Conservation (phyloP, 106 monocot species). For the Triglochin maritima region DNA sequence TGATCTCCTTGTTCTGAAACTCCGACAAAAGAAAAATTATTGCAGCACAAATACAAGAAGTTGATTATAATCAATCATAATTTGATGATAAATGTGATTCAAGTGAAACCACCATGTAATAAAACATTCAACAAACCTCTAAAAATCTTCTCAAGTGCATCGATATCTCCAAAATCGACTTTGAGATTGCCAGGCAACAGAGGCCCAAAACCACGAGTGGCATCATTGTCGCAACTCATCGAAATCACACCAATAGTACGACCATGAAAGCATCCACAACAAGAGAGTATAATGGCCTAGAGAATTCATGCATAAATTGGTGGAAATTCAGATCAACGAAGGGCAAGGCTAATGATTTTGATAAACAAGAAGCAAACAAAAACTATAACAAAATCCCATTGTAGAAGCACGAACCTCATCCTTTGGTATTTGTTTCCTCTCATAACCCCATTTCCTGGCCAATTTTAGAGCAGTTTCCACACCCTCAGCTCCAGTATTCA, state of each 20-base stretch:
- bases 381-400: neutral
- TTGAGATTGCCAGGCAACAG: constrained; percentile 80
- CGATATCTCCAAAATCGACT: constrained; percentile 86
- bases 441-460: constrained; percentile 96
- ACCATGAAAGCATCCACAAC: constrained; percentile 99
- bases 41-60: too few species aligned
- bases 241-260: constrained; percentile 88
- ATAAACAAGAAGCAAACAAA: neutral
- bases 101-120: neutral
- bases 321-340: neutral
- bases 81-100: too few species aligned
- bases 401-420: constrained; percentile 47
- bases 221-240: constrained; percentile 98
- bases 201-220: constrained; percentile 92
- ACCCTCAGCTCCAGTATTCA: constrained; percentile 99
- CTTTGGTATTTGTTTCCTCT: constrained; percentile 86
- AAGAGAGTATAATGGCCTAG: constrained; percentile 89
- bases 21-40: neutral
- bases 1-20: constrained; percentile 73
- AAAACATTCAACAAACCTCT: constrained; percentile 33
- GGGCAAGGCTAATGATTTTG: neutral
- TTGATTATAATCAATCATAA: too few species aligned
- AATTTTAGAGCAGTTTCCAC: constrained; percentile 95
- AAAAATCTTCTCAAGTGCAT: constrained; percentile 64
- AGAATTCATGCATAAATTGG: neutral